Base-by-base conservation (phyloP, 495 filamentous ascomycete genomes). In the Tuber melanosporum region DNA sequence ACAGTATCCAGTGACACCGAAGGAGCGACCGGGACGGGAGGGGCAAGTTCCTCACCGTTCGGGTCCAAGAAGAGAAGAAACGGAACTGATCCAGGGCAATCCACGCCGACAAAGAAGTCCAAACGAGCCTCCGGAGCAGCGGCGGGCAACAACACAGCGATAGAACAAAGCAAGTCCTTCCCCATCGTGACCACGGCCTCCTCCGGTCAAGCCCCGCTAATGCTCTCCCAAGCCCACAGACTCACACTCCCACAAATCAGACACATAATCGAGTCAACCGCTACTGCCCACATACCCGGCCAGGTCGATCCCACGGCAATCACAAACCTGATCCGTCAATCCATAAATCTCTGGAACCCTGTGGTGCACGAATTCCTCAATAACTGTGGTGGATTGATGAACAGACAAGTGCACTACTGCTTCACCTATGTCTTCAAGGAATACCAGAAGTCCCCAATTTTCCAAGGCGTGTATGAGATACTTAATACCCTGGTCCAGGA, bases 291-390 rank as follows among this genome's bases (percentile, higher is more conserved):
- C 8, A 76, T 85, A 3, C 85, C 85, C 6, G 81, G 77, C 9
- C 79, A 85, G 52, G 73, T 85, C n/a, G 81, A 85, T 66, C 77
- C 84, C 22, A 83, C 80, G 17, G 84, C 84, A 3, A 76, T 84
- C 15, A 82, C 85, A 42, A 75, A 82, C 39, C 47, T 85, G 7
- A 82, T 79, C 17, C 80, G 77, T 41, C 44, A 76, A 32, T 74
- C 73, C 17, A 70, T 83, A 42, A 32, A 52, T n/a, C 45, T 76
- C 3, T 83, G 81, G 81, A 70, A 74, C 14, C 75, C 75, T 4
- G 73, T 75, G 12, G 70, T 83, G 6, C 19, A 36, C 36, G 73
- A 72, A 8, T 83, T 80, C 66, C 71, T 80, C 3, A 72, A 78
- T 15, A 41, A 32, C 9, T 76, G 74, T 3, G 71, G 75, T 10